phyloP scores from a whole-genome alignment of 768 basidiomycete genomes.

The Rhodosporidiobolus sp. region DNA sequence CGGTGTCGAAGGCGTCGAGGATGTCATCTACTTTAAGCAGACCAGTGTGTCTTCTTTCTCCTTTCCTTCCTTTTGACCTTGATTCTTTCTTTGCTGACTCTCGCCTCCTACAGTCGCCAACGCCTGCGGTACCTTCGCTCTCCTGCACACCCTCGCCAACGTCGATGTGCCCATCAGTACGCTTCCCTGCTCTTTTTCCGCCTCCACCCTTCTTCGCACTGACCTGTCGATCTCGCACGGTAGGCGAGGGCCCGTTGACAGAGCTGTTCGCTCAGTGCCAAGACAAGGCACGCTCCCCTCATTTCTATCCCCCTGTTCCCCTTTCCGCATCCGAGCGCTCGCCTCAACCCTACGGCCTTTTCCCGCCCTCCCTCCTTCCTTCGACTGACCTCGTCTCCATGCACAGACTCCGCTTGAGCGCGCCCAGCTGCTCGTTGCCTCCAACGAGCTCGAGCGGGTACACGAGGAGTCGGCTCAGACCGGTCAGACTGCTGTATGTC shows the following conservation, averaged over 20 bases:
- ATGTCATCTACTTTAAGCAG: constrained; percentile 83
- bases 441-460: constrained; percentile 27
- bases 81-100: not conserved
- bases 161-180: constrained; percentile 57
- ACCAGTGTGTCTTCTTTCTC: constrained; percentile 48
- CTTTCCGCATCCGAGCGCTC: too few species aligned
- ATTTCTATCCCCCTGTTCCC: too few species aligned
- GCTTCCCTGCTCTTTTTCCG: not conserved
- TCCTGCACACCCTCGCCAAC: constrained; percentile 79
- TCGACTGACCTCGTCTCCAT: not conserved
- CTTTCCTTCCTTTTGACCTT: not conserved
- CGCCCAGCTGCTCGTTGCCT: constrained; percentile 17
- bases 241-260: constrained; percentile 33
- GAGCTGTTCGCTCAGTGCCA: constrained; percentile 23
- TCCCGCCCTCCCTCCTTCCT: not conserved
- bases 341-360: too few species aligned
- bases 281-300: constrained; percentile 36
- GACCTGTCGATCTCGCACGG: not conserved
- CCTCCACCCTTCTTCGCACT: not conserved
- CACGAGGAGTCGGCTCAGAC: constrained; percentile 24
- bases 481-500: constrained; percentile 27
- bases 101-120: constrained; percentile 57
- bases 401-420: constrained; percentile 31
- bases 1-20: constrained; percentile 58
- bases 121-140: constrained; percentile 83